Conservation (phyloP, 805 yeast genomes). For the Suhomyces sp. region DNA sequence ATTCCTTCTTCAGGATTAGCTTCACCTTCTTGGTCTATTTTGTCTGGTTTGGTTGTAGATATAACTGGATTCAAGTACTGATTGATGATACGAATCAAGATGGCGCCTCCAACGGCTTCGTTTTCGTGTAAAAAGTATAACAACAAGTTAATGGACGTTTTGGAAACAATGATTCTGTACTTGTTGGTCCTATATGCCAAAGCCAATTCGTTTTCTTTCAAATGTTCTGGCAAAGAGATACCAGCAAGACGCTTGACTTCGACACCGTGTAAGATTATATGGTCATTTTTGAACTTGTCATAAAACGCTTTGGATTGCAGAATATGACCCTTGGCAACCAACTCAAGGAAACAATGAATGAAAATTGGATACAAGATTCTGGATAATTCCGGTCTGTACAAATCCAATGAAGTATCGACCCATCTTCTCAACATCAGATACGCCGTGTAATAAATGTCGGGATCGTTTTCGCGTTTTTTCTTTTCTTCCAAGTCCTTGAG, state of each 20-base stretch:
- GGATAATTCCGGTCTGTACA: conserved; percentile 84
- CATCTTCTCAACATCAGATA: conserved; percentile 78
- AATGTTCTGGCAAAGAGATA: conserved; percentile 74
- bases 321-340: conserved; percentile 61
- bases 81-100: conserved; percentile 80
- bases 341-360: conserved; percentile 79
- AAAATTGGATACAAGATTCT: conserved; percentile 89
- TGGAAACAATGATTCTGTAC: conserved; percentile 72
- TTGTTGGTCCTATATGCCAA: conserved; percentile 68
- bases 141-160: conserved; percentile 79
- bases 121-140: conserved; percentile 87
- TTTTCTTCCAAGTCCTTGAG: conserved; percentile 42
- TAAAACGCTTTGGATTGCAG: conserved; percentile 70
- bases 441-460: conserved; percentile 74
- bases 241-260: conserved; percentile 74
- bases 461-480: conserved; percentile 50
- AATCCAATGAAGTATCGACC: conserved; percentile 88
- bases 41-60: conserved; percentile 39
- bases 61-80: conserved; percentile 66
- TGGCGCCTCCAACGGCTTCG: conserved; percentile 87
- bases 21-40: conserved; percentile 42
- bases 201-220: conserved; percentile 79
- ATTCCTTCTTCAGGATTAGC: conserved; percentile 52
- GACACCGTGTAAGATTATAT: conserved; percentile 67
- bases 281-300: conserved; percentile 71